phyloP scores from a whole-genome alignment of 2,329 filamentous ascomycete genomes.

The Aspergillus fijiensis region DNA sequence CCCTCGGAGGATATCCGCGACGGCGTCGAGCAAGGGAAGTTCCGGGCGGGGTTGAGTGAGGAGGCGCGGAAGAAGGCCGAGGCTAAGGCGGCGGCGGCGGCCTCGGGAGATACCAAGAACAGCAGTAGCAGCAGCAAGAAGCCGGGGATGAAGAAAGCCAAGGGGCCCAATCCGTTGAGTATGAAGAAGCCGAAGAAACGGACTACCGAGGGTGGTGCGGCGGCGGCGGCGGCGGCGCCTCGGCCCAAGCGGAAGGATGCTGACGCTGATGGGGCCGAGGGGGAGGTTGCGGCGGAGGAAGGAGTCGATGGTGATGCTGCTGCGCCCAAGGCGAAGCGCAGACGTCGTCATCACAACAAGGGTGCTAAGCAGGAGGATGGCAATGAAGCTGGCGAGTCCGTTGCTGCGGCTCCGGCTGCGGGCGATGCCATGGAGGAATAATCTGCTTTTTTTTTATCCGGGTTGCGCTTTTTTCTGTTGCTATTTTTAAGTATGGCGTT shows the following conservation, averaged over 20 bases:
- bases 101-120: conserved; percentile 29
- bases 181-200: conserved; percentile 49
- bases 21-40: conserved; percentile 48
- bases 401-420: conserved; percentile 16
- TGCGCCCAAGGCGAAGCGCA: conserved; percentile 35
- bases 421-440: conserved; percentile 19
- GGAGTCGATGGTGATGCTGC: conserved; percentile 21
- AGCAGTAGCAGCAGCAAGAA: conserved; percentile 16
- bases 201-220: conserved; percentile 20
- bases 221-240: conserved; percentile 17
- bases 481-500: conserved; percentile 32
- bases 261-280: conserved; percentile 14
- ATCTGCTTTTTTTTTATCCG: background rate
- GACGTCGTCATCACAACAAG: conserved; percentile 37
- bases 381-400: conserved; percentile 11
- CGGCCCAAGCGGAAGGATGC: conserved; percentile 18
- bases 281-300: conserved; percentile 16
- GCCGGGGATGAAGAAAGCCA: conserved; percentile 38
- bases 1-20: conserved; percentile 44
- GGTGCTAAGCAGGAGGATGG: conserved; percentile 21
- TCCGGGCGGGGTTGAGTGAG: conserved; percentile 42
- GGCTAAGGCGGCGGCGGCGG: conserved; percentile 22
- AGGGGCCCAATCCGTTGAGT: conserved; percentile 50
- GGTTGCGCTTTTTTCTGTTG: conserved; percentile 1
- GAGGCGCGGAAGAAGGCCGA: conserved; percentile 37